Percentiles rank a stretch among this genome's conserved stretches.
Conservation (phyloP, 2,329 filamentous ascomycete genomes). For the Fusarium sublunatum region DNA sequence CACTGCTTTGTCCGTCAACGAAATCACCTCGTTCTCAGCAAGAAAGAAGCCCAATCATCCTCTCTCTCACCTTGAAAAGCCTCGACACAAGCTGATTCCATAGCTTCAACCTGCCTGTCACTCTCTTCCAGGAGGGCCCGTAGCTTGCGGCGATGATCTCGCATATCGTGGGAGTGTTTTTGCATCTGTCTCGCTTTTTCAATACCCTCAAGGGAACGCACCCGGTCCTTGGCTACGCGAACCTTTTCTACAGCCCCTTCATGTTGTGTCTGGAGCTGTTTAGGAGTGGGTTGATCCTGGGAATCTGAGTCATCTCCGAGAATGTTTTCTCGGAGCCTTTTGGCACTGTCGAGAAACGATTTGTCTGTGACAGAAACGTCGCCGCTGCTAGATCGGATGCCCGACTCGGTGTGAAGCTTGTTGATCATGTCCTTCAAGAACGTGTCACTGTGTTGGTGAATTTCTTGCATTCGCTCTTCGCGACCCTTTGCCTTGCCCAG, state of each 20-base stretch:
- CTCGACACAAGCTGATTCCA: background rate
- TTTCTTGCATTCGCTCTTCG: too few relatives aligned
- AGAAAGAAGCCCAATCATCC: slow-evolving; percentile 1
- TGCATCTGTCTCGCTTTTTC: background rate
- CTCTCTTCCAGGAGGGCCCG: background rate
- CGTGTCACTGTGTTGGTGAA: too few relatives aligned
- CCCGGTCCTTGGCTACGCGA: background rate
- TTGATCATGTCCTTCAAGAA: too few relatives aligned
- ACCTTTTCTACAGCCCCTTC: background rate
- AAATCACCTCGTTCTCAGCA: background rate
- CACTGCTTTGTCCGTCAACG: background rate
- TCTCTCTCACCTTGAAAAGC: background rate
- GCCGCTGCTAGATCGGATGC: too few relatives aligned
- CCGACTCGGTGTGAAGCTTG: too few relatives aligned
- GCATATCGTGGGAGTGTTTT: background rate
- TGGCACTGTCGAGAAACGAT: too few relatives aligned
- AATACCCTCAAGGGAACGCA: background rate
- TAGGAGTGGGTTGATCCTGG: fast-evolving
- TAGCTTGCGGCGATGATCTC: background rate
- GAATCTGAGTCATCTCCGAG: too few relatives aligned
- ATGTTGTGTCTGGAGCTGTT: background rate
- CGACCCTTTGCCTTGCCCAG: too few relatives aligned
- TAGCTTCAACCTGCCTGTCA: background rate
- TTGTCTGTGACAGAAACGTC: too few relatives aligned
- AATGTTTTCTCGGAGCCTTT: too few relatives aligned